phyloP scores from a whole-genome alignment of 2,329 filamentous ascomycete genomes.

The Blastomyces parvus region DNA sequence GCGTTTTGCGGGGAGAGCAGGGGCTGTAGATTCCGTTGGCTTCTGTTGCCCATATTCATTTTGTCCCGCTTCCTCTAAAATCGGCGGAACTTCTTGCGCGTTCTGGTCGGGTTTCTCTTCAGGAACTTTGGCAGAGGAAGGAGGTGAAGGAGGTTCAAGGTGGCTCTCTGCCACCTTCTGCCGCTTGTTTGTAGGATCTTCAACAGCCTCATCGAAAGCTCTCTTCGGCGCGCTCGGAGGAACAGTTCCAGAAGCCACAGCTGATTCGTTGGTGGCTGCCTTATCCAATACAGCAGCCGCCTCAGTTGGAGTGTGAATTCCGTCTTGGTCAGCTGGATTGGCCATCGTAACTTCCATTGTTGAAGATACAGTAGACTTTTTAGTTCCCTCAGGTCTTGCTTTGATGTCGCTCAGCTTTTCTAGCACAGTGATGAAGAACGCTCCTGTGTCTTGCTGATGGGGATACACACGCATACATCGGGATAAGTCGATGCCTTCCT shows the following conservation, averaged over 20 bases:
- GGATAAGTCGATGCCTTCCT: slow-evolving; percentile 61
- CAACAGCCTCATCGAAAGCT: slow-evolving; percentile 24
- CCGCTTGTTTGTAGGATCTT: slow-evolving; percentile 29
- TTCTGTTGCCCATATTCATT: slow-evolving; percentile 12
- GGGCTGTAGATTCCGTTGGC: slow-evolving; percentile 9
- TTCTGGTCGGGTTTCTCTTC: slow-evolving; percentile 10
- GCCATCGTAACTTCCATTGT: slow-evolving; percentile 13
- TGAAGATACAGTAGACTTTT: slow-evolving; percentile 27
- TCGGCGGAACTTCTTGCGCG: slow-evolving; percentile 14
- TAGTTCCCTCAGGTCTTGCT: slow-evolving; percentile 56
- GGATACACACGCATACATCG: slow-evolving; percentile 90
- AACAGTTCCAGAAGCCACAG: slow-evolving; percentile 22
- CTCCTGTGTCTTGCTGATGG: slow-evolving; percentile 90
- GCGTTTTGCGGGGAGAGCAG: slow-evolving; percentile 26
- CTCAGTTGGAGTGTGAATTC: neutral
- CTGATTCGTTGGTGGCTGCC: slow-evolving; percentile 20
- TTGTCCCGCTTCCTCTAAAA: slow-evolving; percentile 20
- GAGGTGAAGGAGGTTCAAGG: slow-evolving; percentile 18
- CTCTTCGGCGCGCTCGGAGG: slow-evolving; percentile 26
- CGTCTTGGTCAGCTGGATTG: neutral
- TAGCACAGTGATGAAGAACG: slow-evolving; percentile 92
- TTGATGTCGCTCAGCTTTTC: slow-evolving; percentile 85
- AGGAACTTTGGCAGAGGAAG: neutral
- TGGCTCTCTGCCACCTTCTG: slow-evolving; percentile 32
- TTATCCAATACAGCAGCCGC: slow-evolving; percentile 5